Evolutionary conservation across 495 filamentous ascomycete genomes (phyloP).

Genomic region (Hyaloscypha finlandica): DNA sequence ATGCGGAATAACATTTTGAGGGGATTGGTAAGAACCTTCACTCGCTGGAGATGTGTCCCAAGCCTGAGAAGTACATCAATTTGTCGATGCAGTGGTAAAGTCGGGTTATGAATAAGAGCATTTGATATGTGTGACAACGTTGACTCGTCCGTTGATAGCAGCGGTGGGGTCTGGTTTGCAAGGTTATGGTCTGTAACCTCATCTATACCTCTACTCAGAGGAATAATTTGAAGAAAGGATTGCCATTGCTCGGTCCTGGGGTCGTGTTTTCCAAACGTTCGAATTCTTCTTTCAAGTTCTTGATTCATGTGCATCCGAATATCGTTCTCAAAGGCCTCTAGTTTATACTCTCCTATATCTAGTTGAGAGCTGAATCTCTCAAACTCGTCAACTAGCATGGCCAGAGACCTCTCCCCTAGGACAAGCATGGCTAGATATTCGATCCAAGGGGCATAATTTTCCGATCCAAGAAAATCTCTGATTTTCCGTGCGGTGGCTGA

Average conservation of each 20-base stretch:
- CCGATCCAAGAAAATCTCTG: not conserved
- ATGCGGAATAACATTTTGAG: conserved; percentile 11
- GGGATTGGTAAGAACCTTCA: conserved; percentile 6
- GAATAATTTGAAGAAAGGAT: not conserved
- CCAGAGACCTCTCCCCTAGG: not conserved
- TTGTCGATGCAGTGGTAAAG: conserved; percentile 1
- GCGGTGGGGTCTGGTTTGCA: no score
- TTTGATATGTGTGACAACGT: not conserved
- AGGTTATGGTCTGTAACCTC: no score
- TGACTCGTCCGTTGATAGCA: no score
- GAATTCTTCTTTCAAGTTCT: not conserved
- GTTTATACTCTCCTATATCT: conserved; percentile 3
- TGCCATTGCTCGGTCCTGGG: conserved; percentile 2
- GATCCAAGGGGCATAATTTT: conserved; percentile 7
- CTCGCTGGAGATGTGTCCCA: not conserved
- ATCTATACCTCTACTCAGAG: no score
- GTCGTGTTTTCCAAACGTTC: conserved; percentile 4
- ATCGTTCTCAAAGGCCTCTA: not conserved
- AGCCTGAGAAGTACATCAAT: conserved; percentile 5
- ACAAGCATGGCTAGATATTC: conserved; percentile 8
- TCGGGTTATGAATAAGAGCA: not conserved
- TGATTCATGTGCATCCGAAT: not conserved
- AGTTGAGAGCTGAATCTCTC: not conserved
- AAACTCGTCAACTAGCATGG: conserved; percentile 1
- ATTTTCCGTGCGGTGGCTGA: not conserved